These are phyloP conservation scores for Penicillium malachiteum DNA, from an alignment of 495 filamentous ascomycete genomes.

Conservation along the genomic window DNA sequence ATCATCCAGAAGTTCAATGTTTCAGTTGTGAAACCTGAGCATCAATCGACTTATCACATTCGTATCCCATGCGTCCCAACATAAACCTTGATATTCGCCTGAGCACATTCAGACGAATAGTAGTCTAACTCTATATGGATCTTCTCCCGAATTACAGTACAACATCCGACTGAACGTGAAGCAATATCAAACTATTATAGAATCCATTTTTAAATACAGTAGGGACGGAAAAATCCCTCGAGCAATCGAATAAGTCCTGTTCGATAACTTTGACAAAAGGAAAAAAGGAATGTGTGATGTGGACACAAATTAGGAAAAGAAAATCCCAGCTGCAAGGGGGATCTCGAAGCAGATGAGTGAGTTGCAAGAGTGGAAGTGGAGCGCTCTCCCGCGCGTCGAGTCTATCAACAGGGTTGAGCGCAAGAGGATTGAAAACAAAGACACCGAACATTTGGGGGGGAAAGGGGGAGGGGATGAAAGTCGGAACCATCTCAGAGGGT, in stretches of 20 bases:
- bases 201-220: constrained; percentile 25
- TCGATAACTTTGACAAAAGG: constrained; percentile 28
- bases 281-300: constrained; percentile 24
- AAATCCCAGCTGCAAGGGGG: constrained; percentile 6
- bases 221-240: constrained; percentile 19
- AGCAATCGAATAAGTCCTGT: constrained; percentile 21
- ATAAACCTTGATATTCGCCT: background rate
- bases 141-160: too few species aligned
- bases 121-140: too few species aligned
- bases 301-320: constrained; percentile 20
- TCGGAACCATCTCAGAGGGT: constrained; percentile 29
- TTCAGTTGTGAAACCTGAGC: background rate
- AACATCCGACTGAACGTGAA: too few species aligned
- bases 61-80: background rate
- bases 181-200: constrained; percentile 13
- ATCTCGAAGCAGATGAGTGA: background rate
- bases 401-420: constrained; percentile 20
- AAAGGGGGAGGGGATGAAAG: background rate
- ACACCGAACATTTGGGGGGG: background rate
- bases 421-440: constrained; percentile 12
- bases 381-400: constrained; percentile 12
- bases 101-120: too few species aligned
- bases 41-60: too few species aligned
- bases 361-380: constrained; percentile 24
- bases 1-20: too few species aligned